These are phyloP conservation scores for Botrytis pseudocinerea DNA, from an alignment of 2,329 filamentous ascomycete species.

Conservation along the genomic window DNA sequence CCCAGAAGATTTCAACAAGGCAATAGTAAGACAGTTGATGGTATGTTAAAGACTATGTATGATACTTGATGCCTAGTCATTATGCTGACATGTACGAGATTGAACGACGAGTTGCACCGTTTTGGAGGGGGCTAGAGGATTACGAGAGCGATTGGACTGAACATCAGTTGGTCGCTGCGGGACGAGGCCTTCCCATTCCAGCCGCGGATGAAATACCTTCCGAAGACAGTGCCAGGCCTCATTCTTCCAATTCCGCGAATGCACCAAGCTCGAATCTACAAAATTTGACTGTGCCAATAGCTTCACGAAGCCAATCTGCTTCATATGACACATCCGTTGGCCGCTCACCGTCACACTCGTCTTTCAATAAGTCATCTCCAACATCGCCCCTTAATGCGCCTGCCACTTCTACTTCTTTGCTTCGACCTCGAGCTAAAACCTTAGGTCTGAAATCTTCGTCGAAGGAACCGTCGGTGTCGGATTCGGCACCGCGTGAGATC, in stretches of 20 bases:
- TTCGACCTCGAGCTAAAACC: slow-evolving; percentile 86
- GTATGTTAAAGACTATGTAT: slow-evolving; percentile 51
- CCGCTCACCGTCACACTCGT: slow-evolving; percentile 60
- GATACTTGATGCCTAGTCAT: slow-evolving; percentile 1
- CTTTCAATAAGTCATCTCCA: slow-evolving; percentile 61
- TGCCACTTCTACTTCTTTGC: slow-evolving; percentile 54
- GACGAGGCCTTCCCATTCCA: slow-evolving; percentile 79
- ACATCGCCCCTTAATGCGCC: slow-evolving; percentile 49
- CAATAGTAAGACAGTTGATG: slow-evolving; percentile 84
- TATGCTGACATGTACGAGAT: slow-evolving; percentile 59
- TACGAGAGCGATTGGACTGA: slow-evolving; percentile 89
- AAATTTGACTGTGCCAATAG: slow-evolving; percentile 76
- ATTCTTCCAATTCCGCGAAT: slow-evolving; percentile 49
- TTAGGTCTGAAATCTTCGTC: slow-evolving; percentile 76
- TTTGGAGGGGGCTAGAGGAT: slow-evolving; percentile 92
- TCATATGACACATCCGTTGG: slow-evolving; percentile 69
- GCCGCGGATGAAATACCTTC: slow-evolving; percentile 79
- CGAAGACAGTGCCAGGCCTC: slow-evolving; percentile 58
- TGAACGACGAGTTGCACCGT: slow-evolving; percentile 87
- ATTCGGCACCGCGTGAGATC: slow-evolving; percentile 76
- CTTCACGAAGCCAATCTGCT: slow-evolving; percentile 72
- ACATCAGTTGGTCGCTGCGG: slow-evolving; percentile 90
- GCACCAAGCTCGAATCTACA: slow-evolving; percentile 63
- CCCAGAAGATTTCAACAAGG: slow-evolving; percentile 89
- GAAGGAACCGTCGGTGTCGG: slow-evolving; percentile 69